Base-by-base conservation (phyloP, 345 rosid genomes). In the Arabidopsis arenosa region DNA sequence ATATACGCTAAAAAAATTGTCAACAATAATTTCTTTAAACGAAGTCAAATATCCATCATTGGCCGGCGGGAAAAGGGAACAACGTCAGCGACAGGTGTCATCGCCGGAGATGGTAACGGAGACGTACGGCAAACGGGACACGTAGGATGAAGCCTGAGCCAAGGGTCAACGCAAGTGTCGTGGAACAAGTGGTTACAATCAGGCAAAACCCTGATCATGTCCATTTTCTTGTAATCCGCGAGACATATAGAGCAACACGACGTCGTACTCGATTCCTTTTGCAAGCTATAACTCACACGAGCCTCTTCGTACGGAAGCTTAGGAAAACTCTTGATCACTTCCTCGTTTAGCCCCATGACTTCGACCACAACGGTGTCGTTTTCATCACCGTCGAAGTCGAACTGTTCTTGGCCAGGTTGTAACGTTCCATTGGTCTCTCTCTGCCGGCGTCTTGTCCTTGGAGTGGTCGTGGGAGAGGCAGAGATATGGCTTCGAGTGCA, bases 51-150 rank as follows among this genome's bases (percentile, higher is more conserved):
- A 45, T 63, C 65, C 60, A 63, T 63, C 9, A 41, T 23, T 11
- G 28, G 37, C 49, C 58, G 56, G 64, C 28, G 53, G 28, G 96
- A 82, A 61, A 85, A 68, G 0, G 93, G 81, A 80, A 79, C 87
- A 45, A 86, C 88, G 79, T 88, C 93, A 1, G 92, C 89, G 11
- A 90, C 81, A 10, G 96, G 91, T 4, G 91, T 84, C 3, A 87
- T 63, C 5, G 76, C 80, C 9, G 93, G 98, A 4, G 96, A 83
- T 6, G 90, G 90, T 26, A 88, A 32, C 2, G 95, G 98, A 11
- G 95, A 90, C 3, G 80, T 93, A 69, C 98, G 58, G 51, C 95
- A 93, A 8, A 90, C 76, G 0, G 96, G 98, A 75, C 98, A 93
- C 0, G 89, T 84, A 0, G 96, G 85, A 66, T 89, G 90, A 75